phyloP scores from a whole-genome alignment of 345 rosid species.

The Acer saccharum region DNA sequence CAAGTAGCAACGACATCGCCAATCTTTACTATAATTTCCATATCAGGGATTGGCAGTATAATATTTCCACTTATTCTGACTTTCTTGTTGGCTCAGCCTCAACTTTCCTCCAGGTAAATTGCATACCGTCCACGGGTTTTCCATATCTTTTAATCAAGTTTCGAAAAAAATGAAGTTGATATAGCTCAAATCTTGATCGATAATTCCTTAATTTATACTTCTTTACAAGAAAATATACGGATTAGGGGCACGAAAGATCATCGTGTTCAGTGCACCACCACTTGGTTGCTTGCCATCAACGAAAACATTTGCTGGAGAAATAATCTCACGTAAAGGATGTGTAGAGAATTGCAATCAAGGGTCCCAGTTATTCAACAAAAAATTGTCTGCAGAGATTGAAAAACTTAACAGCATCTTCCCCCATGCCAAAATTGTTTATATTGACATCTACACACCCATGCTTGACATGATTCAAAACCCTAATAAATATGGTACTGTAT shows the following conservation, averaged over 20 bases:
- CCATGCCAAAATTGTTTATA: conserved; percentile 34
- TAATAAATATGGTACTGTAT: conserved; percentile 55
- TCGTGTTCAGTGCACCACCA: conserved; percentile 49
- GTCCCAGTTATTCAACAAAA: conserved; percentile 45
- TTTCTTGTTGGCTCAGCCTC: conserved; percentile 35
- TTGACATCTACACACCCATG: conserved; percentile 59
- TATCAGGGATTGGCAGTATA: conserved; percentile 30
- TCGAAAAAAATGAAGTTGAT: too few species aligned
- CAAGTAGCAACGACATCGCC: conserved; percentile 62
- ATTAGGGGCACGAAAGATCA: conserved; percentile 49
- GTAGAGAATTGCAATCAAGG: conserved; percentile 34
- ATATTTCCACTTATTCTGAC: conserved; percentile 41
- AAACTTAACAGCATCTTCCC: conserved; percentile 31
- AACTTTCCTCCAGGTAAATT: conserved; percentile 35
- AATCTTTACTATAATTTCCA: conserved; percentile 36
- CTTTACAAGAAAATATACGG: conserved; percentile 38
- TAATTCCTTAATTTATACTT: not conserved
- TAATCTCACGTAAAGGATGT: conserved; percentile 21
- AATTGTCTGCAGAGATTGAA: conserved; percentile 30
- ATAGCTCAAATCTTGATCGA: too few species aligned
- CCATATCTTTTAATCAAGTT: too few species aligned
- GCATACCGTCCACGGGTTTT: too few species aligned
- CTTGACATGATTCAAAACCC: conserved; percentile 52
- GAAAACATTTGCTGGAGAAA: conserved; percentile 39
- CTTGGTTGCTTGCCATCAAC: conserved; percentile 56